These are phyloP conservation scores for Tetraselmis chui DNA, from an alignment of 139 green algal genomes.

Conservation along the genomic window DNA sequence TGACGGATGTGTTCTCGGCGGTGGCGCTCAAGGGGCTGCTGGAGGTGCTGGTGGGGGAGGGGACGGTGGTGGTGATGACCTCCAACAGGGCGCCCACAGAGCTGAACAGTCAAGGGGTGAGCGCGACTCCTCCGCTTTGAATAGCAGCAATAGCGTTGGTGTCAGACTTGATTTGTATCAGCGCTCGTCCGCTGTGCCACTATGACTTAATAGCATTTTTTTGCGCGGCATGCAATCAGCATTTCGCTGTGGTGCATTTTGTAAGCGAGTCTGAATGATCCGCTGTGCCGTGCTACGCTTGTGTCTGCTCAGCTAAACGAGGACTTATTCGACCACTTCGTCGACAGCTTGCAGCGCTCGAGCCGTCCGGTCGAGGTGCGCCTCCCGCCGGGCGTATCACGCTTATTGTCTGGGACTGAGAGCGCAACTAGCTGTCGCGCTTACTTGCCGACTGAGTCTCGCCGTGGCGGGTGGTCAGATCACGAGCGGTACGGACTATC, in stretches of 20 bases:
- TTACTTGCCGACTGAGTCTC: neutral
- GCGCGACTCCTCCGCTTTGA: too few species aligned
- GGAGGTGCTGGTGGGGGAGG: slow-evolving; percentile 34
- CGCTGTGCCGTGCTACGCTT: slow-evolving; percentile 37
- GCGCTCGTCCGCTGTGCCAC: too few species aligned
- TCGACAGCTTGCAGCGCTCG: slow-evolving; percentile 11
- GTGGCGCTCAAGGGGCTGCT: slow-evolving; percentile 62
- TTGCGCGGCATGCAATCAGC: slow-evolving; percentile 35
- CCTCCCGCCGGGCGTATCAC: too few species aligned
- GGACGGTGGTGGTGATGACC: slow-evolving; percentile 29
- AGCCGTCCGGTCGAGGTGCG: neutral
- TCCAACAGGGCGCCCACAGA: slow-evolving; percentile 8
- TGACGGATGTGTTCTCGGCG: slow-evolving; percentile 54
- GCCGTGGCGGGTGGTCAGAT: neutral
- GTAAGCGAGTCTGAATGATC: too few species aligned
- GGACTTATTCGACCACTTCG: slow-evolving; percentile 46
- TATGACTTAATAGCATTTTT: too few species aligned
- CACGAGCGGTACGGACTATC: neutral
- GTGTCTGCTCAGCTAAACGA: too few species aligned
- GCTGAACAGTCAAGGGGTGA: slow-evolving; percentile 7
- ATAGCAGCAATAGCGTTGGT: too few species aligned
- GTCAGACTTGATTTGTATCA: too few species aligned
- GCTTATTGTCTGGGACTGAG: too few species aligned
- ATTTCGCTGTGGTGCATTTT: too few species aligned
- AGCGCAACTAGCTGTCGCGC: too few species aligned